phyloP scores from a whole-genome alignment of 176 grass and related monocot species.

The Hordeum marinum region DNA sequence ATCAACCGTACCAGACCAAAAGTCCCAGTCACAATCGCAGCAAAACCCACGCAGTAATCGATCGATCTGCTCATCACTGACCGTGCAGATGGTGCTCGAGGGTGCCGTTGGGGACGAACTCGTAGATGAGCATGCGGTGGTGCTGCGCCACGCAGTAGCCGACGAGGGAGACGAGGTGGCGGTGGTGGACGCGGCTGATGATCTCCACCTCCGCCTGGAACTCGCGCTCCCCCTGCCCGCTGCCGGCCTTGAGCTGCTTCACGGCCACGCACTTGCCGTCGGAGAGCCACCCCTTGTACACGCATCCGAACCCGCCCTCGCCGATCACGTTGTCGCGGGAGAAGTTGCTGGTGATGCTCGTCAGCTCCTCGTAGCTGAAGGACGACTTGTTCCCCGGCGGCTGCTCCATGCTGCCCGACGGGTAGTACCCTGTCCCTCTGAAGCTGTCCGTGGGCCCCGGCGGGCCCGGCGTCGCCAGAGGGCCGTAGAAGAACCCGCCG shows the following conservation, averaged over 20 bases:
- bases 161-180: conserved; percentile 84
- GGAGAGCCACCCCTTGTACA: conserved; percentile 66
- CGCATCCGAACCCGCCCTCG: conserved; percentile 81
- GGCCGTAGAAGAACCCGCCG: conserved; percentile 6
- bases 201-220: conserved; percentile 98
- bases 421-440: conserved; percentile 16
- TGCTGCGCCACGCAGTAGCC: conserved; percentile 65
- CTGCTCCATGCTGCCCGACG: conserved; percentile 23
- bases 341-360: conserved; percentile 61
- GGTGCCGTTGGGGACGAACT: conserved; percentile 76
- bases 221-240: conserved; percentile 70
- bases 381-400: conserved; percentile 36
- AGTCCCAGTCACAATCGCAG: background rate
- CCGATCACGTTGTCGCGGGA: conserved; percentile 66
- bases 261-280: conserved; percentile 73
- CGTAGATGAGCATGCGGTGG: conserved; percentile 82
- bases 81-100: conserved; percentile 79
- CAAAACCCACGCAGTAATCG: too few species aligned
- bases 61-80: background rate
- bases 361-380: conserved; percentile 85
- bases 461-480: background rate
- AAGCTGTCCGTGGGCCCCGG: background rate
- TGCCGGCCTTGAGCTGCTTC: conserved; percentile 74
- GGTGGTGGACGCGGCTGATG: conserved; percentile 85
- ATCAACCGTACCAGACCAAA: background rate